phyloP scores from a whole-genome alignment of 2,329 filamentous ascomycete genomes.

The Monilinia aucupariae region DNA sequence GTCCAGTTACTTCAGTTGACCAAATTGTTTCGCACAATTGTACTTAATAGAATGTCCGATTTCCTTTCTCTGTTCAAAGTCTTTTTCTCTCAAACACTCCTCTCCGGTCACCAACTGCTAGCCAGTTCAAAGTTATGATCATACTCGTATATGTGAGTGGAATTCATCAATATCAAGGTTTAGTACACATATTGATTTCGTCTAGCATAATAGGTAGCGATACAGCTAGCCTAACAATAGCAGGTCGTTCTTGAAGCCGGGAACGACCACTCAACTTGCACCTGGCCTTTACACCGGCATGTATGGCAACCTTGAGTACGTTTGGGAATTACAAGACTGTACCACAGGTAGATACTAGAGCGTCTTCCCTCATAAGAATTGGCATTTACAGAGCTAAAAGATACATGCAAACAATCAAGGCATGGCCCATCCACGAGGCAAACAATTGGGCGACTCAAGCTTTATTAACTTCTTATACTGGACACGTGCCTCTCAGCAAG shows the following conservation, averaged over 20 bases:
- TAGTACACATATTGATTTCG: background rate
- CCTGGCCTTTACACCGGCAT: background rate
- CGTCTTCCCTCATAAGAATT: background rate
- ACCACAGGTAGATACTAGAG: constrained; percentile 4
- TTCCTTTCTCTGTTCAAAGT: background rate
- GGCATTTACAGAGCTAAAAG: background rate
- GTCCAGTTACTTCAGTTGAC: background rate
- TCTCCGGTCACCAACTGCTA: background rate
- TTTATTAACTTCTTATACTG: constrained; percentile 37
- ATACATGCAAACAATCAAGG: constrained; percentile 12
- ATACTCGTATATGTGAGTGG: background rate
- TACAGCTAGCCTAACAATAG: constrained; percentile 16
- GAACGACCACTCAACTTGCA: constrained; percentile 9
- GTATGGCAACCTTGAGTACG: constrained; percentile 24
- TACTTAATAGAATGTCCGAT: background rate
- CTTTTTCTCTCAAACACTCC: background rate
- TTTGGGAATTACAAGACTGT: constrained; percentile 20
- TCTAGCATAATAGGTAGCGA: constrained; percentile 7
- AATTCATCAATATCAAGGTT: background rate
- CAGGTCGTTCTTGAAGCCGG: constrained; percentile 23
- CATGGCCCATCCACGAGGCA: constrained; percentile 31
- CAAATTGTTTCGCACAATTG: background rate
- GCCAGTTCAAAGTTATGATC: constrained; percentile 1
- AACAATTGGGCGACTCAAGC: constrained; percentile 35
- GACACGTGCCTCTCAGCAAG: constrained; percentile 23